phyloP scores from a whole-genome alignment of 352 stramenopile genomes.

The Phytopythium chamaehyphon region DNA sequence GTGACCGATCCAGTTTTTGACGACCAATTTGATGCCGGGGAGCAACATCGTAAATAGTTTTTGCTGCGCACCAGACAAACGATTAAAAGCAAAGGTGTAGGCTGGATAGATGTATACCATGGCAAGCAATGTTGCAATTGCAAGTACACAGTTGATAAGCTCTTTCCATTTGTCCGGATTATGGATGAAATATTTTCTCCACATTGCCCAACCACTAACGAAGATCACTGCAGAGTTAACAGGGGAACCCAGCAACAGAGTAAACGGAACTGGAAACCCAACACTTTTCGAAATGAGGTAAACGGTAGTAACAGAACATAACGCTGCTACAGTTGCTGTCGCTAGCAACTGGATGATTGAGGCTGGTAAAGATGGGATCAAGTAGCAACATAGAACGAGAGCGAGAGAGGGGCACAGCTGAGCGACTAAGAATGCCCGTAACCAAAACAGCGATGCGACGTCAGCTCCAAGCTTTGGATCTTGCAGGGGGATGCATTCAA shows the following conservation, averaged over 20 bases:
- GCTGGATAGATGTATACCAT: slow-evolving; percentile 25
- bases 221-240: slow-evolving; percentile 15
- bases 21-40: slow-evolving; percentile 14
- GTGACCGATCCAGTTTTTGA: slow-evolving; percentile 21
- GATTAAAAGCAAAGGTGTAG: slow-evolving; percentile 19
- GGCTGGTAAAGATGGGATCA: slow-evolving; percentile 15
- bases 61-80: slow-evolving; percentile 3
- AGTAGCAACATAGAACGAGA: background rate
- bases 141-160: slow-evolving; percentile 16
- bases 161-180: slow-evolving; percentile 11
- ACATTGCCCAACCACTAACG: slow-evolving; percentile 18
- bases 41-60: slow-evolving; percentile 14
- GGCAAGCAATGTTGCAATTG: slow-evolving; percentile 26
- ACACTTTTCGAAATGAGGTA: slow-evolving; percentile 19
- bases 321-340: slow-evolving; percentile 15
- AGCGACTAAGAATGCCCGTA: slow-evolving; percentile 16
- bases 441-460: slow-evolving; percentile 15
- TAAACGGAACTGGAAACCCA: slow-evolving; percentile 43
- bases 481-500: slow-evolving; percentile 13
- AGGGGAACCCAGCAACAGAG: slow-evolving; percentile 12
- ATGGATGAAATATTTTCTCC: slow-evolving; percentile 14
- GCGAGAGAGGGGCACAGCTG: background rate
- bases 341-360: slow-evolving; percentile 2
- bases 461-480: slow-evolving; percentile 5
- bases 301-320: slow-evolving; percentile 13